Percentiles rank a stretch among this genome's conserved stretches.
Evolutionary conservation across 371 early-diverging fungal genomes (phyloP).

Genomic region (Rhizopus microsporus): DNA sequence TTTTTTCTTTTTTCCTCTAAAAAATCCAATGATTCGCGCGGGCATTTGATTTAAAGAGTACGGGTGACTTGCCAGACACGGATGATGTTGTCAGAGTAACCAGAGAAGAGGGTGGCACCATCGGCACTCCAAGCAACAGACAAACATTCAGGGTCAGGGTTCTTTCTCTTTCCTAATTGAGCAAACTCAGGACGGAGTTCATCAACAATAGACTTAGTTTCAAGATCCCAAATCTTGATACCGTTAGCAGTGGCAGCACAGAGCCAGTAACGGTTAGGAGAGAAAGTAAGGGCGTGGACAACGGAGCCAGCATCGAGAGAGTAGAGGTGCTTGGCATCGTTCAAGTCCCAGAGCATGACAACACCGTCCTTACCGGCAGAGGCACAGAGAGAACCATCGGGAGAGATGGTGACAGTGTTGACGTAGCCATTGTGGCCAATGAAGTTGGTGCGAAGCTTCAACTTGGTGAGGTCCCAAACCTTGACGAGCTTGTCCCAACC

Average conservation of each 20-base stretch:
- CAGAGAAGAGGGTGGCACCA: conserved; percentile 97
- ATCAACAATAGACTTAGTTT: conserved; percentile 95
- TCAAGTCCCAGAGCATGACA: conserved; percentile 99
- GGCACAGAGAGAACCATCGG: conserved; percentile 99
- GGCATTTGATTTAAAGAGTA: conserved; percentile 40
- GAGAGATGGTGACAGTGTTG: conserved; percentile 97
- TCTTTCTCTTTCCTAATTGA: conserved; percentile 70
- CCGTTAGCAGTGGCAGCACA: conserved; percentile 96
- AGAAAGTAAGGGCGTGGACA: conserved; percentile 98
- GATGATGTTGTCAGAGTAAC: conserved; percentile 96
- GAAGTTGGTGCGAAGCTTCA: conserved; percentile 98
- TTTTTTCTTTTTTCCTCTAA: conserved; percentile 7
- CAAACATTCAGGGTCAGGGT: conserved; percentile 82
- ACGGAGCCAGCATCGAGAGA: conserved; percentile 94
- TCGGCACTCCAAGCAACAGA: conserved; percentile 98
- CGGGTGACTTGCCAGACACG: conserved; percentile 92
- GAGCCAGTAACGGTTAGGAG: conserved; percentile 99
- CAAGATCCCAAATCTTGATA: conserved; percentile 99
- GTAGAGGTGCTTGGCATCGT: conserved; percentile 99
- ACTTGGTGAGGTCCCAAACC: conserved; percentile 98
- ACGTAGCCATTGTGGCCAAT: conserved; percentile 98
- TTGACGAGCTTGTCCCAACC: conserved; percentile 99
- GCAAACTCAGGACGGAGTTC: conserved; percentile 92
- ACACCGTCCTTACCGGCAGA: conserved; percentile 99
- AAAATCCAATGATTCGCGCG: not conserved